Evolutionary conservation across 257 asterid genomes (phyloP).

Genomic region (Nicotiana obtusifolia): DNA sequence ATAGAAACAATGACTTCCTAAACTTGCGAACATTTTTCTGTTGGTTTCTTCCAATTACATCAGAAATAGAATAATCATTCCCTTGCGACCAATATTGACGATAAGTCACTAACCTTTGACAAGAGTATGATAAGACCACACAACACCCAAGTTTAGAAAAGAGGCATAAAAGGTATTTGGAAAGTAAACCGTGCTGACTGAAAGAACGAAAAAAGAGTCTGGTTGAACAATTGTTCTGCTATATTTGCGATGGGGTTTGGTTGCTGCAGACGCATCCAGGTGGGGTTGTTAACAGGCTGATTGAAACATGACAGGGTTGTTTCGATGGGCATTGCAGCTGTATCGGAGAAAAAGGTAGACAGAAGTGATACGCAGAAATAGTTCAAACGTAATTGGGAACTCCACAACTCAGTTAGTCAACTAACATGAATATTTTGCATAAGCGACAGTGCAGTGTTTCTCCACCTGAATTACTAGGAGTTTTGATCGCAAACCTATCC

Average conservation of each 20-base stretch:
- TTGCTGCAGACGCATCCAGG: not conserved
- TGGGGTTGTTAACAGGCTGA: not conserved
- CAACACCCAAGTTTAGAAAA: not conserved
- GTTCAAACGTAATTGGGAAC: not conserved
- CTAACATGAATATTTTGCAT: not conserved
- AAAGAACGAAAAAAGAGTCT: not conserved
- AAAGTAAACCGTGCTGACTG: not conserved
- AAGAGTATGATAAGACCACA: not conserved
- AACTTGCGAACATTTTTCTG: not conserved
- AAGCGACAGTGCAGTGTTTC: not conserved
- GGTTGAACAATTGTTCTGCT: not conserved
- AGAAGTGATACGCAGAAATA: not conserved
- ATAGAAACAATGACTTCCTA: not conserved
- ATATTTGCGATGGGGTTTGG: not conserved
- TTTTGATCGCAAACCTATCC: not conserved
- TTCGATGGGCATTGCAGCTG: not conserved
- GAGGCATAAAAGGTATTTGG: not conserved
- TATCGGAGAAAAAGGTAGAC: not conserved
- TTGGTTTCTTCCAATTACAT: not conserved
- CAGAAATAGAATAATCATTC: not conserved
- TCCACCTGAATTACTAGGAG: not conserved
- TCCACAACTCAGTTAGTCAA: not conserved
- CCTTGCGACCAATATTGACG: not conserved
- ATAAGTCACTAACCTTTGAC: not conserved
- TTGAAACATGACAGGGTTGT: not conserved